These are phyloP conservation scores for Leishmania gerbilli DNA, from an alignment of 208 protist genomes.

Conservation along the genomic window DNA sequence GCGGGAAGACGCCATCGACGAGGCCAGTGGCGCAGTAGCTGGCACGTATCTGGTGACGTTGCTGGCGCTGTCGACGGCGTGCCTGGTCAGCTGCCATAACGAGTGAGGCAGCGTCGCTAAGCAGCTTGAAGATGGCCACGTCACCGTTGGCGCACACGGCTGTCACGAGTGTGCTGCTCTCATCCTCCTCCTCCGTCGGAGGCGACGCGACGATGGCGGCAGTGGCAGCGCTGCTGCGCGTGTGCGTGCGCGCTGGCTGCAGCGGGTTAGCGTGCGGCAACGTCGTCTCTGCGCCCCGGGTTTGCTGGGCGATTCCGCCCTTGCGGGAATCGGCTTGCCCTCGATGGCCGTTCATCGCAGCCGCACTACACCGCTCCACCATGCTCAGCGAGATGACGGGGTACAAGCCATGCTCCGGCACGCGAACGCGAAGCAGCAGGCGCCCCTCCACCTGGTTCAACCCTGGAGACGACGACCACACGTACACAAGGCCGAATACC, in stretches of 20 bases:
- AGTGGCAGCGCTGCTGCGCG: not conserved
- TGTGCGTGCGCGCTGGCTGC: not conserved
- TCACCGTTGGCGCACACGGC: slow-evolving; percentile 30
- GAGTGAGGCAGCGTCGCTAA: slow-evolving; percentile 22
- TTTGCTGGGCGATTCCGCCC: not conserved
- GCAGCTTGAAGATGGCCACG: slow-evolving; percentile 23
- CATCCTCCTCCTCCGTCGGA: not conserved
- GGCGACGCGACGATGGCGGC: not conserved
- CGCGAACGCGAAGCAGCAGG: slow-evolving; percentile 55
- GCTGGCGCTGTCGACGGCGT: slow-evolving; percentile 11
- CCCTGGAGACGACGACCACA: slow-evolving; percentile 71
- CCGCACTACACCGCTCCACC: slow-evolving; percentile 6
- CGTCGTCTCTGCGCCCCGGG: not conserved
- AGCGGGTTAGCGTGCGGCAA: not conserved
- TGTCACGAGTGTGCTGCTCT: slow-evolving; percentile 4
- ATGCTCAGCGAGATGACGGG: slow-evolving; percentile 52
- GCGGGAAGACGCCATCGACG: not conserved
- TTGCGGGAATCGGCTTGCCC: not conserved
- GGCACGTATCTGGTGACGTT: not conserved
- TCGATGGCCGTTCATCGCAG: not conserved
- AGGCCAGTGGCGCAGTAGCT: not conserved
- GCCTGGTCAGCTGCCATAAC: slow-evolving; percentile 27
- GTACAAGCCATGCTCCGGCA: slow-evolving; percentile 45
- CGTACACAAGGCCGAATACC: slow-evolving; percentile 60
- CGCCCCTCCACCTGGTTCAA: slow-evolving; percentile 58